Conservation (phyloP, 352 stramenopile species). For the Phytophthora cryptogea region DNA sequence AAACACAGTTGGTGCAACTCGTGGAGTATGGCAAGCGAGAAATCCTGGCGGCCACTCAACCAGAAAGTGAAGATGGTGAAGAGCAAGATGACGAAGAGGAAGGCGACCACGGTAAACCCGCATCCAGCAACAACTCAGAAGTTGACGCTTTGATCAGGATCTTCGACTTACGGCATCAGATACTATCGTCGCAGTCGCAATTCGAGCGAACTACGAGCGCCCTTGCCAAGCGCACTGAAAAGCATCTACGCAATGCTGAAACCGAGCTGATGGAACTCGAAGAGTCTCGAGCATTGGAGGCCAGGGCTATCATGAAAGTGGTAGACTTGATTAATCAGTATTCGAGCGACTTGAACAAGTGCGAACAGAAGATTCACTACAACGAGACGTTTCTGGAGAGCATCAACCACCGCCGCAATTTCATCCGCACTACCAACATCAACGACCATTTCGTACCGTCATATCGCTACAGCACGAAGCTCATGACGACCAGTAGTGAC, state of each 20-base stretch:
- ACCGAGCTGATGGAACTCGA: conserved; percentile 67
- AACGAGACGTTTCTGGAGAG: conserved; percentile 68
- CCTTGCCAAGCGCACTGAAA: conserved; percentile 59
- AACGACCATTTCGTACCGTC: conserved; percentile 68
- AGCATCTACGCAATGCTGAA: conserved; percentile 56
- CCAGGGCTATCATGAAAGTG: conserved; percentile 51
- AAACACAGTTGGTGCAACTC: conserved; percentile 66
- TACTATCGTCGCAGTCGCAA: conserved; percentile 68
- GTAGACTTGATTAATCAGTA: conserved; percentile 62
- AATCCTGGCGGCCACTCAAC: conserved; percentile 41
- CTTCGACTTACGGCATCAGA: conserved; percentile 76
- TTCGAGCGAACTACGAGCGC: conserved; percentile 63
- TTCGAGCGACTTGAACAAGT: conserved; percentile 53
- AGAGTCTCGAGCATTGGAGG: conserved; percentile 46
- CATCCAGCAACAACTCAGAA: conserved; percentile 45
- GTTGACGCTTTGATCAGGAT: conserved; percentile 72
- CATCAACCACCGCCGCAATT: conserved; percentile 65
- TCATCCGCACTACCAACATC: conserved; percentile 66
- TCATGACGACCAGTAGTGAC: conserved; percentile 74
- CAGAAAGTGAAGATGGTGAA: conserved; percentile 30
- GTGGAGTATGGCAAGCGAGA: conserved; percentile 63
- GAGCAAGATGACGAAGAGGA: conserved; percentile 25
- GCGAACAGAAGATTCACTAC: conserved; percentile 56
- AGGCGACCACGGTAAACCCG: conserved; percentile 16
- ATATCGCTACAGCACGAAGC: conserved; percentile 66